phyloP scores from a whole-genome alignment of 441 rosid genomes.

The Gossypium schwendimanii region DNA sequence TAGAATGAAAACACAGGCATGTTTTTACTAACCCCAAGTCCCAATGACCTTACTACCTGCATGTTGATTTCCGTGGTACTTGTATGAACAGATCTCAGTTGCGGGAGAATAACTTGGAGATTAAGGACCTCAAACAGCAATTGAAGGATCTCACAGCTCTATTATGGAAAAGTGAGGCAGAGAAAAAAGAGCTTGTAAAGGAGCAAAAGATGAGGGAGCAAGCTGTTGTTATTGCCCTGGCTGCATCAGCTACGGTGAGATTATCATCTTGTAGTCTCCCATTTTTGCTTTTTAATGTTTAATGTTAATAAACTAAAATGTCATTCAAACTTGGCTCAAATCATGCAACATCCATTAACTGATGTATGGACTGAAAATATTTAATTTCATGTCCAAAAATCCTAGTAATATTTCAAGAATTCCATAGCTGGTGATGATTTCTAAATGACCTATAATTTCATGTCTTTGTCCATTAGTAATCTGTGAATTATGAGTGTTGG shows the following conservation, averaged over 20 bases:
- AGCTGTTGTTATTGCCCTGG: conserved; percentile 46
- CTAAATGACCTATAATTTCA: neutral
- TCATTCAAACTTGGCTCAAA: neutral
- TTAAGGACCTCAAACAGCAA: conserved; percentile 54
- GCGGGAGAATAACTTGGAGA: conserved; percentile 49
- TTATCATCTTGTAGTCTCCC: neutral
- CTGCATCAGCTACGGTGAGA: conserved; percentile 43
- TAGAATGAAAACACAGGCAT: neutral
- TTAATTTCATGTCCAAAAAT: neutral
- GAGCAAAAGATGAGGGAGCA: conserved; percentile 54
- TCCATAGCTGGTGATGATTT: neutral
- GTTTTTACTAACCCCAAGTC: neutral
- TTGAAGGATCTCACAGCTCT: conserved; percentile 44
- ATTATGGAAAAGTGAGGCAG: conserved; percentile 45
- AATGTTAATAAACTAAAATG: neutral
- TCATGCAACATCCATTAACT: neutral
- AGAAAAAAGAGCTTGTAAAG: conserved; percentile 46
- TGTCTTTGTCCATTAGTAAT: neutral
- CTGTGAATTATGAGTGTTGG: neutral
- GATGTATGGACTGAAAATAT: neutral
- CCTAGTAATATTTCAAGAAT: neutral
- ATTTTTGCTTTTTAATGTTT: neutral
- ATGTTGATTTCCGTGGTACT: neutral
- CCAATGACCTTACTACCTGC: neutral
- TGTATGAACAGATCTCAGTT: conserved; percentile 40